These are phyloP conservation scores for Anthoceros angustus DNA, from an alignment of 225 moss, liverwort and hornwort genomes.

Conservation along the genomic window DNA sequence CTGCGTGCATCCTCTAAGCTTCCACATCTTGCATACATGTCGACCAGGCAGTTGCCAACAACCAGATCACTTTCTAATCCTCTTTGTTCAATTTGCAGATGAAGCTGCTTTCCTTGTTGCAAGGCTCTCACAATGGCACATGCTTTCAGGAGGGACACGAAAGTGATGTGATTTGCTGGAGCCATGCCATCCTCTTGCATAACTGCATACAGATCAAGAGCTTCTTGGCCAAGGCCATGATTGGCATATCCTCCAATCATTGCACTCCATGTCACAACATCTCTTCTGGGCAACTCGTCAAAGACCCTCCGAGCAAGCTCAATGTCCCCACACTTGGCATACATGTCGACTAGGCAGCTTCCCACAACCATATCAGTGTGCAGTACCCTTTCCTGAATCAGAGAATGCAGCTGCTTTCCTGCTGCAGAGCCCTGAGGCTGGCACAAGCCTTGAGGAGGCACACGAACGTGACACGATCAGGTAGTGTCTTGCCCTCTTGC, in stretches of 20 bases:
- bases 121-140: too few species aligned
- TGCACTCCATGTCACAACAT: neutral
- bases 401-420: neutral
- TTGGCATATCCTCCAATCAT: neutral
- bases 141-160: too few species aligned
- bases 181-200: too few species aligned
- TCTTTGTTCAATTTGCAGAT: too few species aligned
- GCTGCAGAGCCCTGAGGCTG: neutral
- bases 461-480: neutral
- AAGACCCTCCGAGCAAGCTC: neutral
- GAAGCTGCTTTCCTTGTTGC: too few species aligned
- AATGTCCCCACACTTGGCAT: neutral
- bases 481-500: neutral
- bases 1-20: too few species aligned
- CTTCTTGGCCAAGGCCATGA: too few species aligned
- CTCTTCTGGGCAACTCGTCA: neutral
- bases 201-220: too few species aligned
- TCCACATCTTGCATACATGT: too few species aligned
- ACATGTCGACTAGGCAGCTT: neutral
- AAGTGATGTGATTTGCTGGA: too few species aligned
- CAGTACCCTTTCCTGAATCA: neutral
- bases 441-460: neutral
- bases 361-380: neutral
- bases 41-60: too few species aligned
- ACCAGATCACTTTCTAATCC: too few species aligned